Evolutionary conservation across 148 eudicot species (phyloP).

Genomic region (Silene latifolia): DNA sequence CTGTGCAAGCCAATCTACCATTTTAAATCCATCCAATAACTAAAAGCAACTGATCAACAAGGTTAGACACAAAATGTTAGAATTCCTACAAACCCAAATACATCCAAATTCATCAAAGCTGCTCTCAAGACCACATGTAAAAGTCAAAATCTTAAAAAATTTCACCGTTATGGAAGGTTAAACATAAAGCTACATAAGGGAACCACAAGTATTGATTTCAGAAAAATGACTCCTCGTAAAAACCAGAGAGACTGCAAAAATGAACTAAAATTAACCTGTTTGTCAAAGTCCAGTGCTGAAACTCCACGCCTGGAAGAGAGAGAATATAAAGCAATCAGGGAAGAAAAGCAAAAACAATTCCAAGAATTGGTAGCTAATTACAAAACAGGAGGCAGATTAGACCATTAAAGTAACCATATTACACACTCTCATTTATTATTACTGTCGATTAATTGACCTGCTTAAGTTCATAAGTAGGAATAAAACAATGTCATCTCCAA

Average conservation of each 20-base stretch:
- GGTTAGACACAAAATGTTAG: too few relatives aligned
- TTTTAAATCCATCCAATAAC: too few relatives aligned
- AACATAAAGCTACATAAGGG: background rate
- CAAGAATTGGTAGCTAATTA: too few relatives aligned
- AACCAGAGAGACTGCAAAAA: background rate
- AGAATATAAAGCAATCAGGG: background rate
- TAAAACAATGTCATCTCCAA: too few relatives aligned
- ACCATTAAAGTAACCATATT: background rate
- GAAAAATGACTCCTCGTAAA: background rate
- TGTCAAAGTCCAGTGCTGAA: too few relatives aligned
- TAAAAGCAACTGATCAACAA: too few relatives aligned
- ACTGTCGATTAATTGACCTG: background rate
- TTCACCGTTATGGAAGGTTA: background rate
- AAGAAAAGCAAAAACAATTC: too few relatives aligned
- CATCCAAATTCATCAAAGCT: too few relatives aligned
- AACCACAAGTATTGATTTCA: background rate
- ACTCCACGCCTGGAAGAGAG: slow-evolving; percentile 50
- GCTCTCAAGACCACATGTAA: background rate
- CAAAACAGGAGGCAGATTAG: background rate
- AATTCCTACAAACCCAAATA: too few relatives aligned
- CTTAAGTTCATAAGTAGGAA: too few relatives aligned
- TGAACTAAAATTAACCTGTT: slow-evolving; percentile 37
- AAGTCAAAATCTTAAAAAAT: background rate
- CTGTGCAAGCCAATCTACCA: too few relatives aligned
- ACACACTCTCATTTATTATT: background rate